Evolutionary conservation across 768 basidiomycete genomes (phyloP).

Genomic region (Scleroderma bovista): DNA sequence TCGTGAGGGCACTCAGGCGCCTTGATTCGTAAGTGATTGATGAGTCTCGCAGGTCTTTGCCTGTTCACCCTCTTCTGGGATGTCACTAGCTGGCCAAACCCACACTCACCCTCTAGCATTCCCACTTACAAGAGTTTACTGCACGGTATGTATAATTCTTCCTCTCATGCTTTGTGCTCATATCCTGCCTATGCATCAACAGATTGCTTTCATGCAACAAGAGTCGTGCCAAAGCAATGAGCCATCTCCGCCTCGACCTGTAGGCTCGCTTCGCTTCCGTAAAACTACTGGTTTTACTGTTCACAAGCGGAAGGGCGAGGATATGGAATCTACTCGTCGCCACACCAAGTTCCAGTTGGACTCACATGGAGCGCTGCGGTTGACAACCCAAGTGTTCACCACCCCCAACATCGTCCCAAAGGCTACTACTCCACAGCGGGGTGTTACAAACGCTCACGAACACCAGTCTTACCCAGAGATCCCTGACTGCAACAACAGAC

Average conservation of each 20-base stretch:
- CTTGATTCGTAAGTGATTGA: no score
- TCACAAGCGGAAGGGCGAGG: background rate
- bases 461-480: background rate
- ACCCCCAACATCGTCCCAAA: background rate
- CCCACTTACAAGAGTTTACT: no score
- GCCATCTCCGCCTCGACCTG: background rate
- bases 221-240: background rate
- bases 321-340: background rate
- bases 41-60: no score
- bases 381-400: background rate
- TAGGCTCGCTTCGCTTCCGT: background rate
- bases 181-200: no score
- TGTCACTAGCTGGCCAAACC: no score
- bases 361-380: background rate
- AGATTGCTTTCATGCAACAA: background rate
- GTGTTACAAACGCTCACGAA: background rate
- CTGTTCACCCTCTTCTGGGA: no score
- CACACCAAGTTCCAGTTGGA: background rate
- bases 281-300: background rate
- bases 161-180: background rate
- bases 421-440: background rate
- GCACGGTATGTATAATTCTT: background rate
- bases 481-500: background rate
- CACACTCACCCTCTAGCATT: no score
- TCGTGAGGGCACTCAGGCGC: no score